Evolutionary conservation across 2,329 filamentous ascomycete genomes (phyloP).

Genomic region (Xylariaceae sp.): DNA sequence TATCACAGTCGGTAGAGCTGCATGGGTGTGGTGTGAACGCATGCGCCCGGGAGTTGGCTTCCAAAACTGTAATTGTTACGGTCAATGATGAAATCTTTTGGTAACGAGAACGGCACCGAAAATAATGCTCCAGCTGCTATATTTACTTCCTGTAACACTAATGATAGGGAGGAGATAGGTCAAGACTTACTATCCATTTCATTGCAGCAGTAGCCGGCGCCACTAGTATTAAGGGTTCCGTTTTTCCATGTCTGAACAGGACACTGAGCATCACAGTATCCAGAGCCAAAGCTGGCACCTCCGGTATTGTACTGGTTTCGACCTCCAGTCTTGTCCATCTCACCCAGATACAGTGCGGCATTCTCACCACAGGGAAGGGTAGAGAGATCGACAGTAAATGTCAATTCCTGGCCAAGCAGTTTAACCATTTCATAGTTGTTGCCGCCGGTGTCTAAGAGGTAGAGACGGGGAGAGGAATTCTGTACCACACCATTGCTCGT

Average conservation of each 20-base stretch:
- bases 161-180: background rate
- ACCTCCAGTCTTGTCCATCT: conserved; percentile 68
- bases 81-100: conserved; percentile 4
- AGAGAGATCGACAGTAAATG: conserved; percentile 69
- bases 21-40: conserved; percentile 67
- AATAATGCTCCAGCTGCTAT: no score
- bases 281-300: conserved; percentile 64
- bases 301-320: conserved; percentile 57
- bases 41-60: conserved; percentile 64
- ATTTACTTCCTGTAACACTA: no score
- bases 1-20: conserved; percentile 49
- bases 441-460: conserved; percentile 58
- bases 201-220: conserved; percentile 66
- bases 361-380: conserved; percentile 70
- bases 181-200: conserved; percentile 62
- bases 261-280: conserved; percentile 66
- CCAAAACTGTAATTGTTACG: conserved; percentile 52
- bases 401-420: conserved; percentile 65
- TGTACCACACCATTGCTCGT: conserved; percentile 37
- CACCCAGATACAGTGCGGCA: conserved; percentile 67
- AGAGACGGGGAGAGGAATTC: conserved; percentile 45
- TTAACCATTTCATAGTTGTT: conserved; percentile 56
- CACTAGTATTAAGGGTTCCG: conserved; percentile 57
- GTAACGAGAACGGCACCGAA: no score
- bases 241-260: conserved; percentile 53